Evolutionary conservation across 192 early-diverging fungal species (phyloP).

Genomic region (Funneliformis geosporum): DNA sequence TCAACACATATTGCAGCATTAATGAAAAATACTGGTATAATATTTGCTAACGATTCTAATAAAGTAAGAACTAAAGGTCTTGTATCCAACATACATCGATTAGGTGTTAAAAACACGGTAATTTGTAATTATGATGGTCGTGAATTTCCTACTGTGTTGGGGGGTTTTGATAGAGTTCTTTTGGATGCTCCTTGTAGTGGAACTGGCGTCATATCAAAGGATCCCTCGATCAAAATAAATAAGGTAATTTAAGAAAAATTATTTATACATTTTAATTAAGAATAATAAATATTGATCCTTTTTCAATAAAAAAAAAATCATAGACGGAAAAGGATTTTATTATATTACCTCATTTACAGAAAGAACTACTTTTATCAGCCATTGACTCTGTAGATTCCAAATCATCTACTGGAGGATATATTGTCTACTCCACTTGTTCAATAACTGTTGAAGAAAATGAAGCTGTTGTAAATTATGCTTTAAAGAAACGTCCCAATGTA

Average conservation of each 20-base stretch:
- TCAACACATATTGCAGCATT: slow-evolving; percentile 94
- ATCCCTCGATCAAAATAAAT: slow-evolving; percentile 93
- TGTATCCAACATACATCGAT: slow-evolving; percentile 88
- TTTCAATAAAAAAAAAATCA: neutral
- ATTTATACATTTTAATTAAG: neutral
- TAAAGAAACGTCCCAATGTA: slow-evolving; percentile 91
- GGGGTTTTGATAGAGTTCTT: slow-evolving; percentile 96
- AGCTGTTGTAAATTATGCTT: slow-evolving; percentile 93
- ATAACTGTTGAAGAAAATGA: slow-evolving; percentile 98
- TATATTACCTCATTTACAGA: slow-evolving; percentile 91
- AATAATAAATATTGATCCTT: neutral
- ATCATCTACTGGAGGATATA: slow-evolving; percentile 90
- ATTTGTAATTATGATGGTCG: slow-evolving; percentile 98
- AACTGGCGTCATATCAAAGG: slow-evolving; percentile 99
- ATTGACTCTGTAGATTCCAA: slow-evolving; percentile 96
- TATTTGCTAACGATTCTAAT: slow-evolving; percentile 97
- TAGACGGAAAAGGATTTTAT: slow-evolving; percentile 87
- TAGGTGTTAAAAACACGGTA: slow-evolving; percentile 83
- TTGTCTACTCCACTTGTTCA: slow-evolving; percentile 99
- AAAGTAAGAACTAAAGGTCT: slow-evolving; percentile 90
- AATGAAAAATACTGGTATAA: slow-evolving; percentile 95
- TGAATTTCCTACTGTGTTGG: slow-evolving; percentile 95
- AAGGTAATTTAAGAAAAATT: slow-evolving; percentile 66
- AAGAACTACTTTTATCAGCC: slow-evolving; percentile 93
- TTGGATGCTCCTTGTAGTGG: slow-evolving; percentile 98